phyloP scores from a whole-genome alignment of 768 basidiomycete genomes.

The Hygrophorus russula region DNA sequence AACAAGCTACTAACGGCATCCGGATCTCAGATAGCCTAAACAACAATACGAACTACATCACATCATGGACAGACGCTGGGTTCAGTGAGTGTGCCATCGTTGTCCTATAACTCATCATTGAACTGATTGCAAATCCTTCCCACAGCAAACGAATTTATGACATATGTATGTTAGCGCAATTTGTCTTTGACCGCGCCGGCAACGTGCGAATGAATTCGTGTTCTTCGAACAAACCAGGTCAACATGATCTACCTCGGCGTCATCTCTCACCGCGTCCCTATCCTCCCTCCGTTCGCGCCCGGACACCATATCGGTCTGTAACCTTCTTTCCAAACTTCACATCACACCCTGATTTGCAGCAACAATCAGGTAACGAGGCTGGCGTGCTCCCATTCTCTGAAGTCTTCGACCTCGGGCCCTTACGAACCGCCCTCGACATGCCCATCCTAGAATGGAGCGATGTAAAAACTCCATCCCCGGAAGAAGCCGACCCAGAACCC shows the following conservation, averaged over 20 bases:
- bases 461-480: constrained; percentile 31
- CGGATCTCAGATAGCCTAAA: constrained; percentile 29
- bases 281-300: constrained; percentile 37
- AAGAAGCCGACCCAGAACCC: constrained; percentile 33
- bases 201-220: neutral
- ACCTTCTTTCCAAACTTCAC: constrained; percentile 23
- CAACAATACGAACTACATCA: constrained; percentile 41
- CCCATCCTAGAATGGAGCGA: constrained; percentile 55
- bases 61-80: constrained; percentile 43
- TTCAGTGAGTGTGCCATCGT: constrained; percentile 29
- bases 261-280: constrained; percentile 32
- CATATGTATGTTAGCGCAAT: constrained; percentile 15
- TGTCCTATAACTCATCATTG: neutral
- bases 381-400: constrained; percentile 28
- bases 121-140: neutral
- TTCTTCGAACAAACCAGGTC: constrained; percentile 25
- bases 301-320: constrained; percentile 17
- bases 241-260: constrained; percentile 38
- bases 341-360: constrained; percentile 19
- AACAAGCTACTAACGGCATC: no score
- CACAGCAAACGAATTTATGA: constrained; percentile 26
- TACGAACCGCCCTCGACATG: constrained; percentile 28
- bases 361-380: constrained; percentile 17
- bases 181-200: neutral
- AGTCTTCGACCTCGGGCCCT: constrained; percentile 43